phyloP scores from a whole-genome alignment of 2,329 filamentous ascomycete genomes.

The Graphilbum fragrans region DNA sequence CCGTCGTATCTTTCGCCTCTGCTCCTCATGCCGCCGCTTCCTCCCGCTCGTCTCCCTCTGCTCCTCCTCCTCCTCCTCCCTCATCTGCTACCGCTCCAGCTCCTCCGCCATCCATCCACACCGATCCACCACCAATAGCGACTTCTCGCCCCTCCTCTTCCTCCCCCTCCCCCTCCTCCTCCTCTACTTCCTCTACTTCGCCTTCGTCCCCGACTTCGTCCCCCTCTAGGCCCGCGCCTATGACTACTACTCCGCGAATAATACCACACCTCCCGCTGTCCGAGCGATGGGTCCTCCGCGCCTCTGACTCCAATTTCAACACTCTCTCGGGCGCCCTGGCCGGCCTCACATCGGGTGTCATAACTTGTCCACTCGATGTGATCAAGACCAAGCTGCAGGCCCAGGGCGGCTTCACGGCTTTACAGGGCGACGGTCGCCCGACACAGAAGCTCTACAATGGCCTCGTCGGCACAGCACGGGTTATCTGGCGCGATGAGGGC shows the following conservation, averaged over 20 bases:
- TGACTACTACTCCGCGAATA: not conserved
- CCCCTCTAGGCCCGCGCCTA: not conserved
- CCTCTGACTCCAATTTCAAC: conserved; percentile 58
- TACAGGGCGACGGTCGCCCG: conserved; percentile 29
- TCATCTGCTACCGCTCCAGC: not conserved
- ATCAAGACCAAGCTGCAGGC: conserved; percentile 98
- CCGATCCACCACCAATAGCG: no score
- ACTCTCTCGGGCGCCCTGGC: conserved; percentile 79
- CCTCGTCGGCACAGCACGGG: conserved; percentile 70
- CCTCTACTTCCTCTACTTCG: no score
- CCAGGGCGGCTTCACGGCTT: conserved; percentile 66
- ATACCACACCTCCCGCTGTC: not conserved
- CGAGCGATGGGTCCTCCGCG: conserved; percentile 37
- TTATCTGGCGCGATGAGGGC: conserved; percentile 83
- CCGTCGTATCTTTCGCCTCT: not conserved
- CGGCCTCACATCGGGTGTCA: conserved; percentile 83
- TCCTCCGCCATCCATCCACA: no score
- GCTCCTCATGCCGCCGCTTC: not conserved
- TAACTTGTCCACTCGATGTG: conserved; percentile 94
- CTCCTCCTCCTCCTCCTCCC: not conserved
- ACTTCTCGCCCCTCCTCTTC: no score
- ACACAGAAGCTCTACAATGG: conserved; percentile 65
- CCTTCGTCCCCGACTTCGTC: no score
- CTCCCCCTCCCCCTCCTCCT: no score
- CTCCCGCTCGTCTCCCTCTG: not conserved